These are phyloP conservation scores for Wallacemonas sp. DNA, from an alignment of 208 protist species.

Conservation along the genomic window DNA sequence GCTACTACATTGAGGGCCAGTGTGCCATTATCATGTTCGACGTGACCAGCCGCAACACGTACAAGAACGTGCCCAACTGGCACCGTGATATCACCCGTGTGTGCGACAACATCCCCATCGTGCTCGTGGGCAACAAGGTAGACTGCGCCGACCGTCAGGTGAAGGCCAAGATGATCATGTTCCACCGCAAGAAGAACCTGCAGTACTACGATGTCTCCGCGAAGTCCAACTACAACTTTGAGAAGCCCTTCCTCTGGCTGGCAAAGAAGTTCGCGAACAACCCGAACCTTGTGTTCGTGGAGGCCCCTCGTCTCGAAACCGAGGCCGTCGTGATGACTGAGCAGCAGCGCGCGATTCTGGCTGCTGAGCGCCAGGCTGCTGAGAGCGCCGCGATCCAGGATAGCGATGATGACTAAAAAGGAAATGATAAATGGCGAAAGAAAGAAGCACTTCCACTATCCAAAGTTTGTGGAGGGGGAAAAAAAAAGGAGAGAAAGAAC, in stretches of 20 bases:
- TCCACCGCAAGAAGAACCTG: slow-evolving; percentile 99
- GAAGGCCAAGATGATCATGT: slow-evolving; percentile 99
- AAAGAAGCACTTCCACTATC: no score
- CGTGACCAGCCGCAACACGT: slow-evolving; percentile 99
- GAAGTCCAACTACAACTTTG: slow-evolving; percentile 99
- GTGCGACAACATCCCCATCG: slow-evolving; percentile 99
- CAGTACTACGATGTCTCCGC: slow-evolving; percentile 99
- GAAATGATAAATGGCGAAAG: neutral
- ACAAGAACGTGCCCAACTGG: slow-evolving; percentile 99
- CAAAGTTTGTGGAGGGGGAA: no score
- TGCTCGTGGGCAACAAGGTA: slow-evolving; percentile 99
- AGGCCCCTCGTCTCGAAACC: slow-evolving; percentile 83
- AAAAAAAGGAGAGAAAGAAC: slow-evolving; percentile 1
- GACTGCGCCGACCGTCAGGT: slow-evolving; percentile 99
- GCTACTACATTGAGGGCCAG: slow-evolving; percentile 99
- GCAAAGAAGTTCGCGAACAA: slow-evolving; percentile 97
- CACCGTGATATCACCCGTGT: slow-evolving; percentile 98
- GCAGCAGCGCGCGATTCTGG: slow-evolving; percentile 79
- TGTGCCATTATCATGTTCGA: slow-evolving; percentile 99
- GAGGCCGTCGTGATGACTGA: slow-evolving; percentile 71
- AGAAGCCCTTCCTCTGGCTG: slow-evolving; percentile 99
- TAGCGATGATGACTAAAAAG: slow-evolving; percentile 94
- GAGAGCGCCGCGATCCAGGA: slow-evolving; percentile 91
- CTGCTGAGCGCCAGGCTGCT: slow-evolving; percentile 87
- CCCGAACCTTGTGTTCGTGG: slow-evolving; percentile 93